Base-by-base conservation (phyloP, 1,139 yeast species). In the Insectozyma bohioensis region DNA sequence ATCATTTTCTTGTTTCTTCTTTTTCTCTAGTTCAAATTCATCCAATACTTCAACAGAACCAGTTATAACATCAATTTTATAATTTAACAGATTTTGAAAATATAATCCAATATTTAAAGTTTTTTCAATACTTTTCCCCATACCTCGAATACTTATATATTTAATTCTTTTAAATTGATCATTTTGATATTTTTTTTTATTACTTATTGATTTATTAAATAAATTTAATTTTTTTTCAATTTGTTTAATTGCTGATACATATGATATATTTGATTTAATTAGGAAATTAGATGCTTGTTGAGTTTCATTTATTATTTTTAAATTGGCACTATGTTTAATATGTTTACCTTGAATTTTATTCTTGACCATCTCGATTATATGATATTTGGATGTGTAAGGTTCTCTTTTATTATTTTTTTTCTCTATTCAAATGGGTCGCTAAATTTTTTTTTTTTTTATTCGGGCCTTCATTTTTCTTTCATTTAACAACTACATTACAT, bases 91-190 rank as follows among this genome's bases (percentile, higher is more conserved):
- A 16, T 69, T 70, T 24, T 61, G 62, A 49, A 75, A 80, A 41
- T 72, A 66, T 17, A 75, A 50, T 0, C 75, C 86, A 1, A 81
- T 42, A 9, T 75, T 58, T 8, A 80, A 40, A 0, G 80, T 71
- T 47, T 72, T 79, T 29, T 67, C 75, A 5, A 79, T 73, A 5
- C 85, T 71, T 33, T 68, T 72, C 2, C 90, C 90, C 86, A 82
- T 80, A 0, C 87, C 92, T 41, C 75, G 61, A 2, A 83, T 69
- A 0, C 71, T 63, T 11, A 82, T 59, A 47, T 62, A 73, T 25
- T 64, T 54, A 2, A 64, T 60, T 20, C 63, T 58, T 35, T 60
- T 63, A 43, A 56, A 66, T 20, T 62, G 62, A 2, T 67, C 67
- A 24, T 57, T 54, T 34, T 68, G 67, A 36, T 60, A 66, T 41